Conservation (phyloP, 495 filamentous ascomycete genomes). For the Gamarada debralockiae region DNA sequence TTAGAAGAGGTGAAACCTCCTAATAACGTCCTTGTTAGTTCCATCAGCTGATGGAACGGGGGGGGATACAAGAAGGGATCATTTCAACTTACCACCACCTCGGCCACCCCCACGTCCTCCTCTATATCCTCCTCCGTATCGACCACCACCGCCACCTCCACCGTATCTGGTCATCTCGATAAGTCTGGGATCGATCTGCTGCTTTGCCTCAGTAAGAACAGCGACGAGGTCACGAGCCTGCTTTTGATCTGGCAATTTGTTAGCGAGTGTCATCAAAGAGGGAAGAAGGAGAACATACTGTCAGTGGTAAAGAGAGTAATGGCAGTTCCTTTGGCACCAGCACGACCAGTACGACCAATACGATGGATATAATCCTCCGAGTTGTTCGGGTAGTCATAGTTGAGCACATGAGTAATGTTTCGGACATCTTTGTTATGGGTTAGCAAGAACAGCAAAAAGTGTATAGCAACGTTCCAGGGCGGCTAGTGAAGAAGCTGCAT, state of each 20-base stretch:
- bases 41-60: slow-evolving; percentile 28
- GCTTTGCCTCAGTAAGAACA: slow-evolving; percentile 94
- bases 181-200: slow-evolving; percentile 94
- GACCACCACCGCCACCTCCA: slow-evolving; percentile 73
- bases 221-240: slow-evolving; percentile 91
- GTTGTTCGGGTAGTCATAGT: slow-evolving; percentile 99
- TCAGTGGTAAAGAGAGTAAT: slow-evolving; percentile 99
- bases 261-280: slow-evolving; percentile 3
- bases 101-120: slow-evolving; percentile 62
- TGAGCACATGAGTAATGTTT: slow-evolving; percentile 99
- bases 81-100: slow-evolving; percentile 32
- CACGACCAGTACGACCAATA: slow-evolving; percentile 96
- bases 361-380: slow-evolving; percentile 99
- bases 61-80: slow-evolving; percentile 1
- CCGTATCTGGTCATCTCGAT: slow-evolving; percentile 93
- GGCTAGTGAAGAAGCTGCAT: slow-evolving; percentile 31
- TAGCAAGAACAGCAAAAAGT: slow-evolving; percentile 62
- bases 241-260: slow-evolving; percentile 70
- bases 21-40: slow-evolving; percentile 30
- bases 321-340: slow-evolving; percentile 86
- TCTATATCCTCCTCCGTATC: slow-evolving; percentile 60
- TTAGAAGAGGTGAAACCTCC: slow-evolving; percentile 59
- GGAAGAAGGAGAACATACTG: slow-evolving; percentile 58
- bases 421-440: slow-evolving; percentile 93
- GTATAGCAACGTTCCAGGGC: slow-evolving; percentile 55